Conservation (phyloP, 2,329 filamentous ascomycete genomes). For the Trichoderma sp. region DNA sequence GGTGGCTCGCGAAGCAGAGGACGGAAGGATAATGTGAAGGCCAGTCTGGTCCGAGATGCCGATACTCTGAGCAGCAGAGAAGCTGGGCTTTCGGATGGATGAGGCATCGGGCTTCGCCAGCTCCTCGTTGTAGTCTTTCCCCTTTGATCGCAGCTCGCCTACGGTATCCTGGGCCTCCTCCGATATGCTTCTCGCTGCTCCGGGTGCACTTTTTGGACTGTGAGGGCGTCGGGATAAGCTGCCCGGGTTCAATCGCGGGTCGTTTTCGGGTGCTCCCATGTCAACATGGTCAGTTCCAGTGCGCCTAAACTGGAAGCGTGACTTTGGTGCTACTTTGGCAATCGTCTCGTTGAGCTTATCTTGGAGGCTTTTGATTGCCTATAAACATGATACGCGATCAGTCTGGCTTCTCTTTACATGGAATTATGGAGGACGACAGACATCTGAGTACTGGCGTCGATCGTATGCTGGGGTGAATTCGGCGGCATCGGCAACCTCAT, state of each 20-base stretch:
- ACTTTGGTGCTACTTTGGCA: constrained; percentile 66
- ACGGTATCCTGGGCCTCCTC: constrained; percentile 35
- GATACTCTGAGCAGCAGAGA: constrained; percentile 60
- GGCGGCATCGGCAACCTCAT: constrained; percentile 79
- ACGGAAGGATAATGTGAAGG: constrained; percentile 75
- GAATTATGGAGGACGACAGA: constrained; percentile 31
- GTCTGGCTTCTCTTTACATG: background rate
- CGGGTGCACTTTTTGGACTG: constrained; percentile 17
- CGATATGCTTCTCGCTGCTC: constrained; percentile 19
- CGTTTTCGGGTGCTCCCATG: constrained; percentile 43
- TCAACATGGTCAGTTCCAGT: constrained; percentile 35
- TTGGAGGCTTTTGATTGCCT: constrained; percentile 77
- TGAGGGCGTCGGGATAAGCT: constrained; percentile 33
- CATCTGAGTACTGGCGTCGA: constrained; percentile 79
- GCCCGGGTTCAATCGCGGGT: constrained; percentile 42
- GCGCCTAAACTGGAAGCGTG: constrained; percentile 77
- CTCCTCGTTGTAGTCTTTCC: constrained; percentile 56
- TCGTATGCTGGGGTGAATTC: constrained; percentile 85
- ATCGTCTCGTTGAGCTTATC: constrained; percentile 73
- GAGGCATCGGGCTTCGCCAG: constrained; percentile 41
- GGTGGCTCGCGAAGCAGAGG: constrained; percentile 66
- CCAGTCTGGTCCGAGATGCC: constrained; percentile 64
- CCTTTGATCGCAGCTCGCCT: constrained; percentile 39
- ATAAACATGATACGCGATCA: constrained; percentile 5
- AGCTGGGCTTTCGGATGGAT: constrained; percentile 57